phyloP scores from a whole-genome alignment of 1,284 basidiomycete species.

The Prillingera fragicola region DNA sequence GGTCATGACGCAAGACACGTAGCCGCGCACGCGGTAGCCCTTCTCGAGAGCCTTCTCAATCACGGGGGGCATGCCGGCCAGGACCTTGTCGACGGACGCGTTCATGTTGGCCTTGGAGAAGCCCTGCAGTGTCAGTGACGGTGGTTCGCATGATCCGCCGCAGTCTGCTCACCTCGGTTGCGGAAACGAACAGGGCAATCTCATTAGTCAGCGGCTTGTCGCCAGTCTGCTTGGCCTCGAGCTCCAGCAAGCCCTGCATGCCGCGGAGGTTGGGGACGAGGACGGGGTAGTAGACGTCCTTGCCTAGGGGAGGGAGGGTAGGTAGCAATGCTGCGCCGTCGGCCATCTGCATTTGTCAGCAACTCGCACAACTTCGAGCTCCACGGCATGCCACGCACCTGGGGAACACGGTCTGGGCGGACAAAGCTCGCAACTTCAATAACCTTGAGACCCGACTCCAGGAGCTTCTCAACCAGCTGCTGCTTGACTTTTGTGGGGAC shows the following conservation, averaged over 20 bases:
- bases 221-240: conserved; percentile 20
- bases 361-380: conserved; percentile 49
- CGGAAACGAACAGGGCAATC: conserved; percentile 83
- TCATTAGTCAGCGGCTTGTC: conserved; percentile 59
- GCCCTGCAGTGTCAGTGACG: conserved; percentile 37
- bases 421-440: conserved; percentile 92
- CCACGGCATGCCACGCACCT: no score
- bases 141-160: neutral
- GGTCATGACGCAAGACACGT: conserved; percentile 71
- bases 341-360: conserved; percentile 68
- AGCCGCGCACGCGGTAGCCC: conserved; percentile 75
- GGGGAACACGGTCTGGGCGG: conserved; percentile 86
- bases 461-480: conserved; percentile 72
- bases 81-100: conserved; percentile 65
- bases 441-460: conserved; percentile 61
- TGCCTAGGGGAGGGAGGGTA: conserved; percentile 23
- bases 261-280: conserved; percentile 81
- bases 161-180: conserved; percentile 57
- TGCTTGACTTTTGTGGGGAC: conserved; percentile 72
- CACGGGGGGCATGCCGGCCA: conserved; percentile 61
- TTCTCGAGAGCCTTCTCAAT: conserved; percentile 57
- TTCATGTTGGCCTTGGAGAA: conserved; percentile 86
- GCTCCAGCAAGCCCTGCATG: conserved; percentile 60
- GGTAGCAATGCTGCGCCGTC: conserved; percentile 60
- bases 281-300: conserved; percentile 67